These are phyloP conservation scores for Allantophomopsis lycopodina DNA, from an alignment of 2,329 filamentous ascomycete species.

Conservation along the genomic window DNA sequence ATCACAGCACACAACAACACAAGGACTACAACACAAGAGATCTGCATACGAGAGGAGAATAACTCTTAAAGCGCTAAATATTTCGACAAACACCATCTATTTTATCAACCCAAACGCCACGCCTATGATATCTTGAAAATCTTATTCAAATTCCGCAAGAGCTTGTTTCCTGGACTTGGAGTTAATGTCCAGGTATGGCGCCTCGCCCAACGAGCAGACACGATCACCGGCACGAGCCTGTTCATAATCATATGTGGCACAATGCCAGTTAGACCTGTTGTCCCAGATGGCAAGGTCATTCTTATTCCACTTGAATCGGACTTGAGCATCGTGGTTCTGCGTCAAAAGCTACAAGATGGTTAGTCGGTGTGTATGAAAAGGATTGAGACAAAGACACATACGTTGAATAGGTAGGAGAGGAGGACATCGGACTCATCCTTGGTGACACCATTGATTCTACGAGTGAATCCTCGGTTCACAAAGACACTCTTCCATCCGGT, in stretches of 20 bases:
- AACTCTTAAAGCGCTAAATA: too few species aligned
- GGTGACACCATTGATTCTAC: conserved; percentile 38
- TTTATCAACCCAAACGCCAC: too few species aligned
- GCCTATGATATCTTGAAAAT: too few species aligned
- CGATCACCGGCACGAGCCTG: conserved; percentile 30
- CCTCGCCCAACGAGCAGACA: conserved; percentile 32
- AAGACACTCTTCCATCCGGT: conserved; percentile 26
- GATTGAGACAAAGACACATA: conserved; percentile 30
- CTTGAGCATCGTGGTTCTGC: conserved; percentile 43
- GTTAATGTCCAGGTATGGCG: conserved; percentile 6
- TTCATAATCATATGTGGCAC: conserved; percentile 48
- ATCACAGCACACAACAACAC: too few species aligned
- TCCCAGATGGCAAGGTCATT: conserved; percentile 53
- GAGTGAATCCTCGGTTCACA: conserved; percentile 35
- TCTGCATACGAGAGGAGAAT: too few species aligned
- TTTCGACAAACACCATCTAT: too few species aligned
- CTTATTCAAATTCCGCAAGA: neutral
- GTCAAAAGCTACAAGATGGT: conserved; percentile 20
- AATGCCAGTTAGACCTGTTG: conserved; percentile 36
- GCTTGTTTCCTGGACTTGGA: conserved; percentile 30
- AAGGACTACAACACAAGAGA: too few species aligned
- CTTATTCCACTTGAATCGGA: conserved; percentile 36
- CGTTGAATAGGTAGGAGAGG: conserved; percentile 18
- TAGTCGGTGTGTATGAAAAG: too few species aligned
- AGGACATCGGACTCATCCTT: conserved; percentile 36